phyloP scores from a whole-genome alignment of 2,329 filamentous ascomycete genomes.

The Beauveria sp. region DNA sequence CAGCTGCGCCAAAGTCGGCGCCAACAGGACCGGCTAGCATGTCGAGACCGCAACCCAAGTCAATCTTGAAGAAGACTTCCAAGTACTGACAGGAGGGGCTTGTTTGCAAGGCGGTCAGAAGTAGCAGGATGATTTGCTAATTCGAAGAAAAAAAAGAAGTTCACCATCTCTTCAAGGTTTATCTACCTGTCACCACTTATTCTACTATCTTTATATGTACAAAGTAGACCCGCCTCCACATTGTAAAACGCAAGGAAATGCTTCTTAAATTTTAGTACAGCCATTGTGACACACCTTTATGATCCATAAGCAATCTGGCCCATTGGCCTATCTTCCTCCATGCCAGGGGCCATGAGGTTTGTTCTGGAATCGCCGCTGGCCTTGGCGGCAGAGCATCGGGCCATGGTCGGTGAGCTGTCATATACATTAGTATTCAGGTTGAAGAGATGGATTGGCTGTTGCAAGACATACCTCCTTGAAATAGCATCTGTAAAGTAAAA shows the following conservation, averaged over 20 bases:
- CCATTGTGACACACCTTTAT: slow-evolving; percentile 26
- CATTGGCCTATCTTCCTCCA: slow-evolving; percentile 54
- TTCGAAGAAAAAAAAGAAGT: background rate
- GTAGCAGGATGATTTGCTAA: background rate
- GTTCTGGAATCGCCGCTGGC: slow-evolving; percentile 69
- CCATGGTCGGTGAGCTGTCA: slow-evolving; percentile 89
- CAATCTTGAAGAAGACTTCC: slow-evolving; percentile 2
- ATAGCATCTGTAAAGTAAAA: slow-evolving; percentile 99
- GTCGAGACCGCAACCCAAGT: background rate
- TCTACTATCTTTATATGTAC: slow-evolving; percentile 11
- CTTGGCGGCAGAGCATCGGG: slow-evolving; percentile 91
- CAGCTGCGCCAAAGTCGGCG: background rate
- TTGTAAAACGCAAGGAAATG: slow-evolving; percentile 23
- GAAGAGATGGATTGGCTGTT: slow-evolving; percentile 10
- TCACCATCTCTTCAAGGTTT: slow-evolving; percentile 5
- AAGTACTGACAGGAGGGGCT: background rate
- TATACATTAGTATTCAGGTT: slow-evolving; percentile 16
- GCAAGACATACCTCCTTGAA: slow-evolving; percentile 70
- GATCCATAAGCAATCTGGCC: slow-evolving; percentile 53
- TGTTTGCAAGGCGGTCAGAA: background rate
- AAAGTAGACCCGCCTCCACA: slow-evolving; percentile 17
- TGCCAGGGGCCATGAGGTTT: slow-evolving; percentile 70
- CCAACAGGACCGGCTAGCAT: background rate
- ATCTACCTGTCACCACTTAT: slow-evolving; percentile 8
- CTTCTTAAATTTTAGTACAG: slow-evolving; percentile 30